phyloP scores from a whole-genome alignment of 139 green algal species.

The Diplosphaera chodatii region DNA sequence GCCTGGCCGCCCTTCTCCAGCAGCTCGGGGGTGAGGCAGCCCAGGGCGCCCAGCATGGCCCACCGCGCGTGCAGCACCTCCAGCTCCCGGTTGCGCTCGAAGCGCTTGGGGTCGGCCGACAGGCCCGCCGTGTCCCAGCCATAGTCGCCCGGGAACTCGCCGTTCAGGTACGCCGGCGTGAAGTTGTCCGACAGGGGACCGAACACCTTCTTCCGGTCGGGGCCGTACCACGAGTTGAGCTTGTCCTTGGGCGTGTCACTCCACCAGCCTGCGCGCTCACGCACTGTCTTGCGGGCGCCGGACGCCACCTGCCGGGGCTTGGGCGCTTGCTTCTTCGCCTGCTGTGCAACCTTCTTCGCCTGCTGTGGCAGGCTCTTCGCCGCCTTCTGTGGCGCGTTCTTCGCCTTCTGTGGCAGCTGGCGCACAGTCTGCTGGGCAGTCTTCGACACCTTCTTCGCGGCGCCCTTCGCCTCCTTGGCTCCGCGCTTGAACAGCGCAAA shows the following conservation, averaged over 20 bases:
- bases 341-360: too few species aligned
- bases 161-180: slow-evolving; percentile 47
- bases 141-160: slow-evolving; percentile 90
- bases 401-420: not conserved
- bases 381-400: not conserved
- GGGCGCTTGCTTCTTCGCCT: too few species aligned
- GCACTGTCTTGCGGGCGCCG: slow-evolving; percentile 2
- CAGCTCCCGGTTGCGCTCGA: slow-evolving; percentile 78
- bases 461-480: not conserved
- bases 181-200: slow-evolving; percentile 59
- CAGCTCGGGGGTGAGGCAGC: slow-evolving; percentile 49
- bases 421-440: not conserved
- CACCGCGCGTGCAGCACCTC: slow-evolving; percentile 97
- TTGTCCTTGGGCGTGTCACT: not conserved
- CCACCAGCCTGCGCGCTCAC: slow-evolving; percentile 5
- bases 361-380: too few species aligned
- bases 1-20: not conserved
- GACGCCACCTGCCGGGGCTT: not conserved
- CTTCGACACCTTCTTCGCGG: not conserved
- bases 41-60: slow-evolving; percentile 91
- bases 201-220: slow-evolving; percentile 71
- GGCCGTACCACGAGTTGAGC: slow-evolving; percentile 27
- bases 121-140: slow-evolving; percentile 89
- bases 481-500: not conserved
- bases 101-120: slow-evolving; percentile 77